These are phyloP conservation scores for Rhytidiadelphus loreus DNA, from an alignment of 225 moss, liverwort and hornwort species.

Conservation along the genomic window DNA sequence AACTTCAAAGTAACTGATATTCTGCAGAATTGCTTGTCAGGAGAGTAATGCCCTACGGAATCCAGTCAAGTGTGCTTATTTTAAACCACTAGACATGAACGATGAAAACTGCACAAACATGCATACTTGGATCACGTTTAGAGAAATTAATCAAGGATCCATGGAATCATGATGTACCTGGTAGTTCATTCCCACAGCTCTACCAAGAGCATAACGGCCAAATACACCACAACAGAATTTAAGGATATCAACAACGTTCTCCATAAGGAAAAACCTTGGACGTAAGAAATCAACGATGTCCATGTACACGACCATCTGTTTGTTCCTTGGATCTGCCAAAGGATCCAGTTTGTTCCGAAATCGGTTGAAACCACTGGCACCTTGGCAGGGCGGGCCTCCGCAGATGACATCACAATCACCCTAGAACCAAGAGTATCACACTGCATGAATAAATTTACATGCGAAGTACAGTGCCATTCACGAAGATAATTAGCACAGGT, in stretches of 20 bases:
- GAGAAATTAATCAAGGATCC: background rate
- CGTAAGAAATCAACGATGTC: conserved; percentile 88
- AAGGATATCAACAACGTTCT: conserved; percentile 98
- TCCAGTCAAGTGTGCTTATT: background rate
- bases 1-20: background rate
- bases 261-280: conserved; percentile 91
- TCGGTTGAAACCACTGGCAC: conserved; percentile 94
- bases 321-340: conserved; percentile 73
- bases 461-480: background rate
- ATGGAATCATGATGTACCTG: conserved; percentile 36
- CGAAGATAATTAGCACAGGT: background rate
- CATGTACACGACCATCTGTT: conserved; percentile 97
- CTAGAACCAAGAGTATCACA: conserved; percentile 19
- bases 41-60: background rate
- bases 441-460: background rate
- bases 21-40: background rate
- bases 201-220: conserved; percentile 83
- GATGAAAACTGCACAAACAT: background rate
- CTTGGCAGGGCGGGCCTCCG: conserved; percentile 97
- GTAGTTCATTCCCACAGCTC: conserved; percentile 82
- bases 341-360: conserved; percentile 73
- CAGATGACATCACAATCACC: conserved; percentile 90
- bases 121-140: too few relatives aligned
- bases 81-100: background rate
- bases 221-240: conserved; percentile 89